These are phyloP conservation scores for Salix exigua DNA, from an alignment of 345 rosid genomes.

Conservation along the genomic window DNA sequence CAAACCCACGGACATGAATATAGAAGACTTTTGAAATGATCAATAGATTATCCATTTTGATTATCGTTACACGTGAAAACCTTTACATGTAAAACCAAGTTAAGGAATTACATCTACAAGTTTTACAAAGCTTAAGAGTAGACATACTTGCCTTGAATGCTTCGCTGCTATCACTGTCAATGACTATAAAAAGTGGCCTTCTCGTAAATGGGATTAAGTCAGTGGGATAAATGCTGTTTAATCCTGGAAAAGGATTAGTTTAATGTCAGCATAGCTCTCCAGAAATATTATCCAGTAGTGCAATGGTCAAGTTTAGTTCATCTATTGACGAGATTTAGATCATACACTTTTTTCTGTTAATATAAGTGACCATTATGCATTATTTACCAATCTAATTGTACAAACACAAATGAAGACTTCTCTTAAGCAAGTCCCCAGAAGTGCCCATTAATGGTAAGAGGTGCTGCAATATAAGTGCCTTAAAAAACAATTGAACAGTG, in stretches of 20 bases:
- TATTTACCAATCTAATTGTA: not conserved
- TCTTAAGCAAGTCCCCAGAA: not conserved
- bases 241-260: constrained; percentile 45
- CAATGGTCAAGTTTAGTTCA: not conserved
- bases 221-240: constrained; percentile 71
- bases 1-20: not conserved
- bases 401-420: not conserved
- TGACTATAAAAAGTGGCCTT: constrained; percentile 70
- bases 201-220: constrained; percentile 92
- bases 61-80: not conserved
- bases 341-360: not conserved
- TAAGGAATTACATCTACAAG: not conserved
- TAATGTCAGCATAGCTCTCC: constrained; percentile 9
- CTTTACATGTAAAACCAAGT: not conserved
- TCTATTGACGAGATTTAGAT: not conserved
- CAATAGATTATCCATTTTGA: not conserved
- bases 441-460: not conserved
- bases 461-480: not conserved
- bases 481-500: not conserved
- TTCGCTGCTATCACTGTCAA: constrained; percentile 75
- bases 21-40: not conserved
- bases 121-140: not conserved
- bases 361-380: not conserved
- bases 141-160: constrained; percentile 57
- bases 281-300: not conserved